Base-by-base conservation (phyloP, 2,329 filamentous ascomycete genomes). In the Cercospora sp. region DNA sequence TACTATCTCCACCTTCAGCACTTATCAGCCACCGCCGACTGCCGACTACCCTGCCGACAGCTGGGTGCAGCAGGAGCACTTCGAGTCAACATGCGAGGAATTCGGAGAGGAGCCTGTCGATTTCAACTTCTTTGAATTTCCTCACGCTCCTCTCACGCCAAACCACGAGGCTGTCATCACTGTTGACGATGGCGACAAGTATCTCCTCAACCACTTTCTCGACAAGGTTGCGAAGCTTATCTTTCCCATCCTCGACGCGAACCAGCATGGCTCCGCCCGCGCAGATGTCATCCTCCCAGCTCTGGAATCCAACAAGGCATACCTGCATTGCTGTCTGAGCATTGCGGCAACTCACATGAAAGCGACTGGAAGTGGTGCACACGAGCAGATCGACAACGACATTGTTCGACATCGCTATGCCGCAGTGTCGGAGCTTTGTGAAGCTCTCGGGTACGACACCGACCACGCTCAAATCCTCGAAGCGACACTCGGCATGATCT, bases 241-340 rank as follows among this genome's bases (percentile, higher is more conserved):
- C 78, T 98, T 97, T 80, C 95, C 95, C 13, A 90, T 98, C 64
- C 86, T 97, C 36, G 94, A 98, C 81, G 89, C 90, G 48, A 96
- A 95, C 79, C 93, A 96, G 78, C 91, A 92, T 74, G 93, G 93
- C 45, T 91, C 90, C 1, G 89, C 93, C 42, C 88, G 90, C 69
- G 89, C 91, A 2, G 91, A 95, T 74, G 87, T 97, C 69, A 90
- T 98, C 73, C 87, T 98, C 16, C 93, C 92, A 4, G 92, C 94
- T 7, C 85, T 99, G 36, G 92, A 96, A 78, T 91, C 87, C 74
- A 99, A 98, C 86, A 94, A 92, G 80, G 91, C 90, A 73, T 99
- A 97, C 80, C 86, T 97, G 33, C 94, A 98, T 84, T 97, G 94
- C 83, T 98, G 94, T 81, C 84, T 99, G 70, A 96, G 93, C 84